Base-by-base conservation (phyloP, 2,329 filamentous ascomycete species). In the Ascochyta pisi region DNA sequence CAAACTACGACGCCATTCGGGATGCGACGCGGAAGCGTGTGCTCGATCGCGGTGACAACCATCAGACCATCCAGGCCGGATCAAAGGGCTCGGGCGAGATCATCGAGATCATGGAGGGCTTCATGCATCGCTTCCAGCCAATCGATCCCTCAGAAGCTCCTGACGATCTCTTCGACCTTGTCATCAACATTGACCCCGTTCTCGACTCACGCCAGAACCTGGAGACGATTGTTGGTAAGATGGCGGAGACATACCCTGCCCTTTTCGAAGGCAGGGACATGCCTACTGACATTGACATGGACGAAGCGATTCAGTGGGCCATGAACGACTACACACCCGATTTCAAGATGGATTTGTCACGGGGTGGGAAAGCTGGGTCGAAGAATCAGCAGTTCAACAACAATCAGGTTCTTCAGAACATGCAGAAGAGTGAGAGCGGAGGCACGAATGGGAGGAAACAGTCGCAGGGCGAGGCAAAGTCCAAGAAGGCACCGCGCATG, bases 41-140 rank as follows among this genome's bases (percentile, higher is more conserved):
- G 0, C 79, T 97, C 19, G 83, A 86, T 6, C 89, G 95, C 22
- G 95, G 95, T 13, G 92, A 99, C 75, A 98, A 98, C 69, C 95
- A 99, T 74, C 95, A 99, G 77, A 99, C 95, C 0, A 98, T 99
- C 57, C 92, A 95, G 69, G 93, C 94, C 10, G 82, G 79, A n/a
- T 89, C 86, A 41, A 89, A 90, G 52, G 85, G 89, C 40, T 77
- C 82, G 42, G 78, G 83, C 16, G 94, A 96, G 74, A 91, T 95
- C 51, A 81, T 95, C 42, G 85, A 86, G 5, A 96, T 99, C 66
- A 98, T 99, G 95, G 91, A 97, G 66, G 91, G 92, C 3, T 99
- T 99, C 77, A 82, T 99, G 63, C 76, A 85, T 12, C 87, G 95
- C 33, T 98, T 96, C 71, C 90, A 99, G 77, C 85, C 89, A 19